Evolutionary conservation across 129 eudicot genomes (phyloP).

Genomic region (Helichrysum umbraculigerum): DNA sequence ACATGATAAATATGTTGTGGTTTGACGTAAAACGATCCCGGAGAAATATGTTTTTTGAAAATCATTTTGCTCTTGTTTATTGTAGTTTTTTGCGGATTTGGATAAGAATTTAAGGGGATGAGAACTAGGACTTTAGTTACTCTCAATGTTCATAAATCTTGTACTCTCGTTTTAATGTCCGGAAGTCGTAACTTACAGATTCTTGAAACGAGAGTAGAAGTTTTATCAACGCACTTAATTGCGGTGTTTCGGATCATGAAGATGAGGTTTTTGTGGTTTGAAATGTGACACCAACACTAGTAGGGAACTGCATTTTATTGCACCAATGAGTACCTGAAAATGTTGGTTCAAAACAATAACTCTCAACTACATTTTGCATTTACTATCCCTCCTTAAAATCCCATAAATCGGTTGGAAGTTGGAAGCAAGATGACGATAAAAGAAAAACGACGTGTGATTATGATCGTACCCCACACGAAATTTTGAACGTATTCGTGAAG

Average conservation of each 20-base stretch:
- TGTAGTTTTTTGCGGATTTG: background rate
- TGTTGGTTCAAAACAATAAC: slow-evolving; percentile 38
- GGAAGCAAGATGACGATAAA: slow-evolving; percentile 26
- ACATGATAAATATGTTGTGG: too few species aligned
- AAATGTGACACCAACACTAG: slow-evolving; percentile 14
- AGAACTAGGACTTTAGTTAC: background rate
- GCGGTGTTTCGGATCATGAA: background rate
- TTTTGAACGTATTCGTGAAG: slow-evolving; percentile 33
- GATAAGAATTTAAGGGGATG: background rate
- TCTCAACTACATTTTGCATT: slow-evolving; percentile 43
- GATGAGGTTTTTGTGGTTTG: slow-evolving; percentile 22
- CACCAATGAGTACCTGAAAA: slow-evolving; percentile 33
- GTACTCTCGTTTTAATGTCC: background rate
- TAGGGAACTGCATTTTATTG: slow-evolving; percentile 29
- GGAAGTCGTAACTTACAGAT: background rate
- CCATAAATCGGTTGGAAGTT: slow-evolving; percentile 34
- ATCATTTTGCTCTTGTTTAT: background rate
- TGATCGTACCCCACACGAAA: slow-evolving; percentile 23
- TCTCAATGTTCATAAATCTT: background rate
- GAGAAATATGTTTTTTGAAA: too few species aligned
- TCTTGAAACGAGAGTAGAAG: slow-evolving; percentile 3
- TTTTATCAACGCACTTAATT: background rate
- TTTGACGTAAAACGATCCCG: too few species aligned
- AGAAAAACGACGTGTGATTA: slow-evolving; percentile 26
- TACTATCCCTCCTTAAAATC: slow-evolving; percentile 38